Base-by-base conservation (phyloP, 306 rosid genomes). In the Cucurbita pepo region DNA sequence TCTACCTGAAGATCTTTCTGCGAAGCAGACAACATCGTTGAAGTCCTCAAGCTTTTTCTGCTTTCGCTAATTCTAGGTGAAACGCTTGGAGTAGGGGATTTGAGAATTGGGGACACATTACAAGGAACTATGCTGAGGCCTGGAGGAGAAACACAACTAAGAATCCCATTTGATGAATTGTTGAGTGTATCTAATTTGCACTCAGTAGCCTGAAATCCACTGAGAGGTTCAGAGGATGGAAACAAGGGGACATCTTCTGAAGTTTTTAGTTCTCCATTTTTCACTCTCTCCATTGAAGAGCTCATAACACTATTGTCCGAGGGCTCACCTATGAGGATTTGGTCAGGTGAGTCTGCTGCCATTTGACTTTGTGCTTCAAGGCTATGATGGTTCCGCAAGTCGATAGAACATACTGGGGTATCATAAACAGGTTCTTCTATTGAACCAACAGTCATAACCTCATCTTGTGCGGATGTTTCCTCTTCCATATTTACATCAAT, bases 1-100 rank as follows among this genome's bases (percentile, higher is more conserved):
- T 76, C 84, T 72, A 61, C 85, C 47, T 75, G 71, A 65, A 76
- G 78, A 83, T 80, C 87, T 19, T 81, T 94, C 77, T 82, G 90
- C n/a, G 92, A 88, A 77, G 95, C 96, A 77, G 89, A 81, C 74
- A 86, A 21, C 86, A 85, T 86, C 19, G 87, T 78, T 52, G 97
- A 89, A 64, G 89, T 82, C 81, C 90, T 89, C 86, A 89, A 77
- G 83, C 97, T 95, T 85, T 95, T 95, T 83, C 97, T 86, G 81
- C 97, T 85, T 77, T 84, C 79, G 73, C 84, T 85, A 75, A 88
- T 79, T 82, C 85, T 87, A n/a, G 97, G 99, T 53, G 97, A 94
- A 77, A 89, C 81, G 72, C 97, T 91, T 72, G 90, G 96, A 77
- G 84, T 83, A 71, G 99, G 99, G 75, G 95, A 90, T 77, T 89